These are phyloP conservation scores for Cinchona pubescens DNA, from an alignment of 257 asterid species.

Conservation along the genomic window DNA sequence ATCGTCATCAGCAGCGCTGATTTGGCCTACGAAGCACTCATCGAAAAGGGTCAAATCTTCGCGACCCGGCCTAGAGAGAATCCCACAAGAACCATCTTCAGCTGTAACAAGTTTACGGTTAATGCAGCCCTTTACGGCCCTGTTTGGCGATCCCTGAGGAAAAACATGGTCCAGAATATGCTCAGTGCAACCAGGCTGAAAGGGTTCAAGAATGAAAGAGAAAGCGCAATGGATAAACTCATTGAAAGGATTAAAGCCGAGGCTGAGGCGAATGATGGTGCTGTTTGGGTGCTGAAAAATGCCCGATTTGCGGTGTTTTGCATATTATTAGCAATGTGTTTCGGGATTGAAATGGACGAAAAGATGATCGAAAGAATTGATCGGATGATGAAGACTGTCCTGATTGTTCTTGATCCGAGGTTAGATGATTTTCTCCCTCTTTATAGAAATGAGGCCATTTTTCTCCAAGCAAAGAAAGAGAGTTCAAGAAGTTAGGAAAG, in stretches of 20 bases:
- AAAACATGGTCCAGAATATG: slow-evolving; percentile 88
- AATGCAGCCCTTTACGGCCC: slow-evolving; percentile 80
- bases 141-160: slow-evolving; percentile 80
- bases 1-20: slow-evolving; percentile 55
- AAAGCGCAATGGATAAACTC: slow-evolving; percentile 63
- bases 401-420: slow-evolving; percentile 68
- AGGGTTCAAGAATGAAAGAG: slow-evolving; percentile 54
- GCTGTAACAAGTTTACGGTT: slow-evolving; percentile 82
- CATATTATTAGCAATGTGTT: slow-evolving; percentile 68
- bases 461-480: slow-evolving; percentile 64
- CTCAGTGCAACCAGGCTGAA: slow-evolving; percentile 53
- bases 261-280: slow-evolving; percentile 54
- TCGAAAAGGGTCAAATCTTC: slow-evolving; percentile 64
- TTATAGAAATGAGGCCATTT: slow-evolving; percentile 57
- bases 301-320: slow-evolving; percentile 70
- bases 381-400: slow-evolving; percentile 60
- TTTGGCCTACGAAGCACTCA: slow-evolving; percentile 61
- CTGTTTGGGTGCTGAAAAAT: slow-evolving; percentile 68
- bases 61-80: slow-evolving; percentile 81
- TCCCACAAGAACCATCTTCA: slow-evolving; percentile 73
- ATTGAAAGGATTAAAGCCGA: slow-evolving; percentile 47
- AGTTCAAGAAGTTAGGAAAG: slow-evolving; percentile 56
- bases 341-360: slow-evolving; percentile 80
- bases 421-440: slow-evolving; percentile 81
- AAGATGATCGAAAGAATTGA: slow-evolving; percentile 58